These are phyloP conservation scores for Ichthyophthirius multifiliis DNA, from an alignment of 169 alveolate species.

Conservation along the genomic window DNA sequence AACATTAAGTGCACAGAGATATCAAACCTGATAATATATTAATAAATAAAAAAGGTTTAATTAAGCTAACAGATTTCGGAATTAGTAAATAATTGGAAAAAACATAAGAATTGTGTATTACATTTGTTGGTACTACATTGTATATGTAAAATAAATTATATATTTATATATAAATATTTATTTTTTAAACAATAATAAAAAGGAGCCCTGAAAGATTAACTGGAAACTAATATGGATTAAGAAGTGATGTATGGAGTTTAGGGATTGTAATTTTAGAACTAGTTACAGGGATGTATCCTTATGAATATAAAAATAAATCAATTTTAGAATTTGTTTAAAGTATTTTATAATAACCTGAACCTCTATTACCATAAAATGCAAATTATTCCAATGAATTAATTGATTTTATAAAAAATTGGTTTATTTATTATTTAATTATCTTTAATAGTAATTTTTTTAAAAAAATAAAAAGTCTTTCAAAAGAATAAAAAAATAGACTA, in stretches of 20 bases:
- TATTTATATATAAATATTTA: neutral
- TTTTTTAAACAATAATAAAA: neutral
- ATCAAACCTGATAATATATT: conserved; percentile 89
- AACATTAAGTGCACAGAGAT: conserved; percentile 87
- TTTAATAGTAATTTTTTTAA: neutral
- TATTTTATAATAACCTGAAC: neutral
- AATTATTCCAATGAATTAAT: neutral
- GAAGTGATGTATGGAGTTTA: conserved; percentile 86
- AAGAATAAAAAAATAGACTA: neutral
- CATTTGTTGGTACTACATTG: conserved; percentile 83
- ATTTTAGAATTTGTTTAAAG: neutral
- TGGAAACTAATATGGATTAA: conserved; percentile 72
- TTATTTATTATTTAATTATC: neutral
- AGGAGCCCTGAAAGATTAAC: conserved; percentile 87
- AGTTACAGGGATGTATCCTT: conserved; percentile 84
- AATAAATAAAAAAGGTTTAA: conserved; percentile 67
- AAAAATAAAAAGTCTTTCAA: neutral
- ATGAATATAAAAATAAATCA: conserved; percentile 15
- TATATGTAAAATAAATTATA: conserved; percentile 54
- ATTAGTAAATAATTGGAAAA: conserved; percentile 80
- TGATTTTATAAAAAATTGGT: neutral
- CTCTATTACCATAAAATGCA: neutral
- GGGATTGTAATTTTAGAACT: conserved; percentile 82
- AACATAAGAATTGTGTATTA: conserved; percentile 64
- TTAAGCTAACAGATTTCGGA: conserved; percentile 91